These are phyloP conservation scores for Cyanidiococcus yangmingshanensis DNA, from an alignment of 23 red algal species.

Conservation along the genomic window DNA sequence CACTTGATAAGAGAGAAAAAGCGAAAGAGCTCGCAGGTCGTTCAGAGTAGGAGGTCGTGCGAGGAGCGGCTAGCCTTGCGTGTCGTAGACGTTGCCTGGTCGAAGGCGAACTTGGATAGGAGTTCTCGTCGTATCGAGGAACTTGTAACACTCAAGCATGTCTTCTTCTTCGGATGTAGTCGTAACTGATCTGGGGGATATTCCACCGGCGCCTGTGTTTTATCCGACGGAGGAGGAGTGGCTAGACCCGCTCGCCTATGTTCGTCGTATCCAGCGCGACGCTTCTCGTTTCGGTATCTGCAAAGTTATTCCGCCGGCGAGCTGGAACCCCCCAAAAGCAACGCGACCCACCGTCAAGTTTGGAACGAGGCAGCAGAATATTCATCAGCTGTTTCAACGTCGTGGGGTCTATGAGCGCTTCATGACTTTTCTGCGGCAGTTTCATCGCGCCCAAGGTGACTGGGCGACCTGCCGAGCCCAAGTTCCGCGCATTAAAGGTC, in stretches of 20 bases:
- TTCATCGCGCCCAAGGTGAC: background rate
- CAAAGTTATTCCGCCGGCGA: conserved; percentile 21
- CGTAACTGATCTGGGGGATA: no score
- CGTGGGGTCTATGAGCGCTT: conserved; percentile 13
- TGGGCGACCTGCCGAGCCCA: background rate
- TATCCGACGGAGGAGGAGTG: conserved; percentile 26
- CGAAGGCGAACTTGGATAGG: no score
- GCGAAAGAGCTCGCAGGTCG: no score
- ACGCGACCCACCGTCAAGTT: background rate
- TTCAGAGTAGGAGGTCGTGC: no score
- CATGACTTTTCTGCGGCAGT: conserved; percentile 22
- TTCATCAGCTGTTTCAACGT: conserved; percentile 21
- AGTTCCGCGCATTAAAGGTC: conserved; percentile 3
- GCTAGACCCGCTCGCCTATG: conserved; percentile 19
- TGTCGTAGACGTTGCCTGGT: no score
- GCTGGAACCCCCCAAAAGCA: conserved; percentile 16
- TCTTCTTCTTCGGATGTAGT: no score
- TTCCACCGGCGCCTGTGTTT: conserved; percentile 21
- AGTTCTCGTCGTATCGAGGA: no score
- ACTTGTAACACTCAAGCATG: no score
- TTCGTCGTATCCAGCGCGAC: conserved; percentile 4
- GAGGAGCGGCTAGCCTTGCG: no score
- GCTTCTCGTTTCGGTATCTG: conserved; percentile 25
- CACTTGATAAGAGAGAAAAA: no score
- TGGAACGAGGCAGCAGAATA: conserved; percentile 9